Base-by-base conservation (phyloP, 2,329 filamentous ascomycete species). In the Lachnellula suecica region DNA sequence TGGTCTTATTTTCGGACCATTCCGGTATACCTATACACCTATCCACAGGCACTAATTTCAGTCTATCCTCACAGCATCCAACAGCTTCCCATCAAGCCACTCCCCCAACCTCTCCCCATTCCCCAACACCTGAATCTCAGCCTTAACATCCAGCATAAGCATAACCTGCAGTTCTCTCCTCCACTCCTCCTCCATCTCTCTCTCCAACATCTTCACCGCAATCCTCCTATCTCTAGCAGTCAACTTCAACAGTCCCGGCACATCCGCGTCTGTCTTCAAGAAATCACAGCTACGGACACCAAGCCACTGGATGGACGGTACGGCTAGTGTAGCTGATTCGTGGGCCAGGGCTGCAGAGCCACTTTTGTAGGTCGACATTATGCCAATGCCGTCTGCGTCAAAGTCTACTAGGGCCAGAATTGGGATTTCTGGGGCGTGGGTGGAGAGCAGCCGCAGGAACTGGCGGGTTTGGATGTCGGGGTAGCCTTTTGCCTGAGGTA, bases 341-440 rank as follows among this genome's bases (percentile, higher is more conserved):
- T 89, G 84, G 0, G 76, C 70, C 1, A 89, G 72, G 7, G 75
- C 74, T 13, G 72, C 73, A n/a, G 87, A 89, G 6, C 88, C 87
- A 55, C 84, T 73, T 57, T 84, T 87, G 72, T 92, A 94, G 15
- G 84, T 90, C 4, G 80, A 80, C 58, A 90, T 73, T 37, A 95
- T 94, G 2, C 79, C 80, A 24, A 93, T 69, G 0, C 90, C 89
- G 57, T 93, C 82, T 0, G 89, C 88, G 60, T 94, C 89, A 53
- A 82, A 89, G 62, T 95, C 90, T 2, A 89, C 79, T 0, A 94
- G 72, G 0, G 77, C 81, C 47, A 82, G 77, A 6, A 89, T 79
- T 2, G 82, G 79, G 20, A 87, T 68, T 0, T 68, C 64, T 0
- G 80, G 79, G 19, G 71, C 72, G 8, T 67, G 68, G 0, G 61